Base-by-base conservation (phyloP, 768 basidiomycete genomes). In the Phanerochaete sordida region DNA sequence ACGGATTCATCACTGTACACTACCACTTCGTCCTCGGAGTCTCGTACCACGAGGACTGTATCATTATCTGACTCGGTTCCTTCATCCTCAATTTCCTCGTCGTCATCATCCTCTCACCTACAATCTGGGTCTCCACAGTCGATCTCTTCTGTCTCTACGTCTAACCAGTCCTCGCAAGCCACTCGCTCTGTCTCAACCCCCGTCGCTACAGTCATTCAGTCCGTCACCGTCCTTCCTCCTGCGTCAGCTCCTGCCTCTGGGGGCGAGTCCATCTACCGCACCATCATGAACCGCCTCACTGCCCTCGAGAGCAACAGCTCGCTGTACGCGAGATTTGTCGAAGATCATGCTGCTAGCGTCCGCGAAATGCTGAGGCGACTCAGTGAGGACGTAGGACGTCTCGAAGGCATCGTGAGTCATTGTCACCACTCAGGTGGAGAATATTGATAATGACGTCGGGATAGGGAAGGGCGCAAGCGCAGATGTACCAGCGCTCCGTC, bases 231-330 rank as follows among this genome's bases (percentile, higher is more conserved):
- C 63, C 58, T 64, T 27, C 56, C 69, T 50, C 45, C 30, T 33
- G 24, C 71, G 44, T 49, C 63, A 35, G 56, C 67, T 67, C 51
- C 64, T 8, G 59, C 70, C 1, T 56, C 68, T 6, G 56, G 24
- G 59, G 64, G 73, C 0, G 97, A 99, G 71, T 95, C 93, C 1
- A 95, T 99, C 64, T 98, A 97, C 67, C 88, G 94, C 8, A 92
- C 89, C 13, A 99, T 98, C 65, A 95, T 95, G 86, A 96, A 97
- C 65, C 87, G 95, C 7, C 80, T 99, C 12, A 83, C 84, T 2
- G 83, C 85, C 6, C 81, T 98, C 15, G 95, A 98, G 72, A 82
- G 82, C 9, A 97, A 95, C 66, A 90, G 94, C 50, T 92, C 92
- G 0, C 78, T 98, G 3, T 88, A 92, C 46, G 82, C 86, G 23